Percentiles rank a stretch among this genome's conserved stretches.
phyloP scores from a whole-genome alignment of 1,284 basidiomycete species.

The Pseudozyma thailandica region DNA sequence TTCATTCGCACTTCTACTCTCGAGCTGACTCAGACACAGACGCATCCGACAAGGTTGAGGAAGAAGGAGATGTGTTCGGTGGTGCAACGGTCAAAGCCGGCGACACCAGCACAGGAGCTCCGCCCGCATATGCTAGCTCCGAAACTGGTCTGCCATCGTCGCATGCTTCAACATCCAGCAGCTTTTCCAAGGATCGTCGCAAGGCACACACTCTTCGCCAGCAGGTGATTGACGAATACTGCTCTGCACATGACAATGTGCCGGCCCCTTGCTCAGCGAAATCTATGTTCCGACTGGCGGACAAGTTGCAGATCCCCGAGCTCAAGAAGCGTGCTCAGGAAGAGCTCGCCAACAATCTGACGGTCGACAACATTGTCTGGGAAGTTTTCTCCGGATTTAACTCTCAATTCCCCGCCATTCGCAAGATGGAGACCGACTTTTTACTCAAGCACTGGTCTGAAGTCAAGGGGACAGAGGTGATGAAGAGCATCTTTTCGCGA shows the following conservation, averaged over 20 bases:
- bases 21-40: slow-evolving; percentile 20
- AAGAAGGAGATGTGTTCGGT: neutral
- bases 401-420: slow-evolving; percentile 81
- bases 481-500: slow-evolving; percentile 76
- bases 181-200: slow-evolving; percentile 30
- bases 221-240: slow-evolving; percentile 48
- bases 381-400: slow-evolving; percentile 88
- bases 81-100: slow-evolving; percentile 2
- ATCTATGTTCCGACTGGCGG: slow-evolving; percentile 82
- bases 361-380: slow-evolving; percentile 81
- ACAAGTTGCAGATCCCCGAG: slow-evolving; percentile 75
- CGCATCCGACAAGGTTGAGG: neutral
- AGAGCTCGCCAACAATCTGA: slow-evolving; percentile 81
- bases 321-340: slow-evolving; percentile 78
- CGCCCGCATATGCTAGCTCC: slow-evolving; percentile 7
- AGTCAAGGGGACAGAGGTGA: slow-evolving; percentile 80
- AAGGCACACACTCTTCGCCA: slow-evolving; percentile 40
- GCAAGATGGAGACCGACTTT: slow-evolving; percentile 71
- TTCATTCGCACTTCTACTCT: slow-evolving; percentile 74
- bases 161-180: neutral
- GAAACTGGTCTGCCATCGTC: slow-evolving; percentile 4
- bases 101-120: neutral
- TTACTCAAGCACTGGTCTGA: slow-evolving; percentile 76
- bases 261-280: slow-evolving; percentile 86
- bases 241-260: slow-evolving; percentile 70